These are phyloP conservation scores for Effrenium voratum DNA, from an alignment of 73 alveolate species.

Conservation along the genomic window DNA sequence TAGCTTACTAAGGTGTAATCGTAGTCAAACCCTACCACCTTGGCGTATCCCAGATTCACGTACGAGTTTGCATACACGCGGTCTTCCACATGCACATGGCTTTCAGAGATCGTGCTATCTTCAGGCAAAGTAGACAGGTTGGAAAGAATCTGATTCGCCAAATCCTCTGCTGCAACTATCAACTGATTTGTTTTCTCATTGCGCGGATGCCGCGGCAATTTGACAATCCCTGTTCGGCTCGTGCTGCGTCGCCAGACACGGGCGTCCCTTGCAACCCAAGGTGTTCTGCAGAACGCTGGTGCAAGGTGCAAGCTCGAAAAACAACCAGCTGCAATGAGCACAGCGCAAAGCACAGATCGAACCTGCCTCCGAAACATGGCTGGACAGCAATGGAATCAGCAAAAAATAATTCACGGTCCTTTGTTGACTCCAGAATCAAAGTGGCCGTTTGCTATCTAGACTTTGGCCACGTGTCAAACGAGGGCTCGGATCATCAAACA, in stretches of 20 bases:
- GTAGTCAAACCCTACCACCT: conserved; percentile 67
- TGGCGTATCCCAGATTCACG: conserved; percentile 69
- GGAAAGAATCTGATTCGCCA: conserved; percentile 29
- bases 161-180: conserved; percentile 15
- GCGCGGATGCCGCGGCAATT: conserved; percentile 32
- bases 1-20: conserved; percentile 76
- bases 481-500: too few species aligned
- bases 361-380: neutral
- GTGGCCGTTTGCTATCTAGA: too few species aligned
- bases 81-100: conserved; percentile 1
- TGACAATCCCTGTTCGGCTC: neutral
- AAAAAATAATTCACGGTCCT: too few species aligned
- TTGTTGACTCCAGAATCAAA: too few species aligned
- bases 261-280: neutral
- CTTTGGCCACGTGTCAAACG: too few species aligned
- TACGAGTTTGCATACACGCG: conserved; percentile 61
- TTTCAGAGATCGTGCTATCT: too few species aligned
- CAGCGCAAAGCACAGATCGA: neutral
- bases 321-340: neutral
- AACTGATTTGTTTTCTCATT: conserved; percentile 22
- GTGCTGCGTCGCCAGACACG: neutral
- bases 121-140: neutral
- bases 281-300: neutral
- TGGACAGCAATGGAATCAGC: neutral
- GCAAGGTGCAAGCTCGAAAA: neutral